Base-by-base conservation (phyloP, 441 rosid genomes). In the Breynia disticha region DNA sequence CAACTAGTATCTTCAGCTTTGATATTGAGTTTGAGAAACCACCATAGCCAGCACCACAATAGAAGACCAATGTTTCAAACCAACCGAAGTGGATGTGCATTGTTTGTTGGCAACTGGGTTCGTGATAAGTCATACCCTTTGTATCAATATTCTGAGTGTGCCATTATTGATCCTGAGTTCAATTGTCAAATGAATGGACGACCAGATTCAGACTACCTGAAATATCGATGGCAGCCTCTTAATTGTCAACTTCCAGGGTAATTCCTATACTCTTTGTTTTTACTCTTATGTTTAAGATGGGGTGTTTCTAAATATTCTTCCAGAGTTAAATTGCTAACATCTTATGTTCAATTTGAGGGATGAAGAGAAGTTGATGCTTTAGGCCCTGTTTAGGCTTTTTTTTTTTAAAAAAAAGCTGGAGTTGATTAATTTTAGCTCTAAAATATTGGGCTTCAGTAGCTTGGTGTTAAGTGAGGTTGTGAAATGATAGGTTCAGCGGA, bases 241-340 rank as follows among this genome's bases (percentile, higher is more conserved):
- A 72, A 82, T 64, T 91, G 98, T 58, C 75, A 80, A 64, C 84
- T 91, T 32, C 96, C 95, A 5, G 83, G 98, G 95, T 89, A 67
- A 60, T 19, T 13, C 2, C 44, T 28, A 28, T 28, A 9, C 8
- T 28, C 35, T 28, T 28, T 28, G 8, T 28, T 4, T 28, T 9
- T 9, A 28, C 4, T 28, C 8, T 28, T 2, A 9, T 2, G 35
- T 28, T 0, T 28, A 28, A 5, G 35, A 28, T 28, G 5, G 5
- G 35, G 35, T 28, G 35, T 28, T 28, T 28, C 35, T 28, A n/a
- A n/a, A n/a, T n/a, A n/a, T n/a, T 28, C 35, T 28, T 28, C 8
- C 35, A 4, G 8, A 28, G 35, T 28, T 4, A 28, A 28, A 24
- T 24, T 24, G 32, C 3, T 24, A 24, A 24, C 32, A 2, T 24